Base-by-base conservation (phyloP, 371 early-diverging fungal species). In the Mortierella sp. region DNA sequence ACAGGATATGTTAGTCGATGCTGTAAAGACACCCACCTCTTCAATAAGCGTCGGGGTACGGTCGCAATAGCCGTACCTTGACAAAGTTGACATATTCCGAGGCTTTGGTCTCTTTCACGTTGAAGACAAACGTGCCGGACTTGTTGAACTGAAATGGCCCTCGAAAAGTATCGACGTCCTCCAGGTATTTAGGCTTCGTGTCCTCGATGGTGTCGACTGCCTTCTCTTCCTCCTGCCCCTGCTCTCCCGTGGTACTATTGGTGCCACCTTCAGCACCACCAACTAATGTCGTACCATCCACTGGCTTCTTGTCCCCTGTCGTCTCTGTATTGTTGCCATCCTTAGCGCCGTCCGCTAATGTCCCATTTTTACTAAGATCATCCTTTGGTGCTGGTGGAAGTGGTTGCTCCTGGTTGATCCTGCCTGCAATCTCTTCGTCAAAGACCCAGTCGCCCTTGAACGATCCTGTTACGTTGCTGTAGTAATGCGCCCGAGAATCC, bases 391-490 rank as follows among this genome's bases (percentile, higher is more conserved):
- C 88, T 74, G 77, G 83, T 78, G 26, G 85, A 50, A 79, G 89
- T 89, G 38, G 84, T 52, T 38, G 26, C 19, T 86, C 82, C 44
- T 71, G 34, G 52, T 86, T 75, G 52, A 86, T 65, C 44, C 28
- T 75, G 9, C 52, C 34, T 0, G 73, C 55, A 70, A 76, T 34
- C 13, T 75, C 55, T 31, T 82, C 76, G 70, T 70, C 65, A 16
- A 75, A 60, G 7, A 0, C 47, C 84, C 86, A 84, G 42, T 75
- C 81, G 52, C 94, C 94, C 88, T 91, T 89, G 74, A 94, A 93
- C 26, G 92, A 88, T 55, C 93, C 94, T 24, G 94, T 93, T 38
- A 93, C 87, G 75, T 94, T 93, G 65, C 91, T 92, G 73, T 93
- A 93, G 76, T 87, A 93, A 63, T 90, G 91, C 10, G 90, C 83